Base-by-base conservation (phyloP, 2,329 filamentous ascomycete genomes). In the Pseudogymnoascus sp. region DNA sequence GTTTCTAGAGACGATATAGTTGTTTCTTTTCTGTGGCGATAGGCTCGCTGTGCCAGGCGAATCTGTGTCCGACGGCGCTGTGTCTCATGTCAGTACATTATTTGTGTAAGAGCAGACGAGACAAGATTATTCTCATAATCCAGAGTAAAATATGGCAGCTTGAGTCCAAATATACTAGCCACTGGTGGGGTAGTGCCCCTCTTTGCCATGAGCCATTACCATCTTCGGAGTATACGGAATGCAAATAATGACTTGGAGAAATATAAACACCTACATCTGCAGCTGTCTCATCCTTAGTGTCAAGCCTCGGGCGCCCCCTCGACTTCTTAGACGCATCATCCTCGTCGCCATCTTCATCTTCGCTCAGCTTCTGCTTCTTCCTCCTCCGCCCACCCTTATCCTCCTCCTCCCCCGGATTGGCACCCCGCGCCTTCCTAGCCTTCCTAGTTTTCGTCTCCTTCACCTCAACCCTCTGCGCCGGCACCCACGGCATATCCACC, bases 61-160 rank as follows among this genome's bases (percentile, higher is more conserved):
- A 96, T 95, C 73, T 96, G 92, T 4, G 90, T 93, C 63, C 92
- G 84, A 62, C 92, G 88, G 66, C 91, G 87, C 89, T 90, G 68
- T 42, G 2, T 42, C 18, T 26, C 2, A 64, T 29, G 31, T 72
- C 65, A 71, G 66, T 62, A 57, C 26, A 16, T 12, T 21, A 57
- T 8, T 21, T 8, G 4, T 31, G 23, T 31, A 5, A 11, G 21
- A 34, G n/a, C 26, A 34, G 5, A 31, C n/a, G 10, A 34, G 51
- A 34, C 7, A 11, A n/a, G 14, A 14, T 12, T 57, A 34, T 57
- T 34, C 8, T 34, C 51, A 21, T 18, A 34, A 34, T 21, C 51
- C 51, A 34, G 29, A 18, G 26, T 34, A 34, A 14, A 31, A 34
- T 18, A 34, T 34, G 47, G n/a, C 40, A 45, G 37, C 37, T 40